These are phyloP conservation scores for Groenewaldozyma auringiensis DNA, from an alignment of 1,139 yeast genomes.

Conservation along the genomic window DNA sequence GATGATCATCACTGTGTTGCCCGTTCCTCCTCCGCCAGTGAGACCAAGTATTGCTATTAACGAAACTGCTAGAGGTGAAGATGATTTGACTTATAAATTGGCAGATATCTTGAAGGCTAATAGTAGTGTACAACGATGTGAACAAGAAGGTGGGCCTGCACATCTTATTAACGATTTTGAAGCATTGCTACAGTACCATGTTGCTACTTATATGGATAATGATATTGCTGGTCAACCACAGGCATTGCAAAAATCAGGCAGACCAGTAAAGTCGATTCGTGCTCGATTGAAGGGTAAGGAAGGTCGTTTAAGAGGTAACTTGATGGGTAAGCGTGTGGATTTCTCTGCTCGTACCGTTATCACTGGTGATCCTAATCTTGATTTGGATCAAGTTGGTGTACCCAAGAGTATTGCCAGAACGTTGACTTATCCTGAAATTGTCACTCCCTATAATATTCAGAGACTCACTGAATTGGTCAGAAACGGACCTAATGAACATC, in stretches of 20 bases:
- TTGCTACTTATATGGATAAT: conserved; percentile 99
- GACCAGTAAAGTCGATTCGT: conserved; percentile 96
- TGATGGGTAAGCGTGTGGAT: conserved; percentile 99
- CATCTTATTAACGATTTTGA: conserved; percentile 97
- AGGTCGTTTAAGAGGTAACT: conserved; percentile 95
- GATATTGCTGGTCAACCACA: conserved; percentile 99
- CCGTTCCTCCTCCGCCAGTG: conserved; percentile 99
- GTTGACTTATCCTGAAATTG: conserved; percentile 92
- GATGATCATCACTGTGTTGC: conserved; percentile 93
- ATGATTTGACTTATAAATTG: conserved; percentile 94
- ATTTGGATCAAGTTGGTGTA: conserved; percentile 97
- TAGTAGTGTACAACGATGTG: conserved; percentile 89
- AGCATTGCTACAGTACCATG: conserved; percentile 90
- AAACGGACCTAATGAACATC: conserved; percentile 98
- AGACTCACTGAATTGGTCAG: conserved; percentile 85
- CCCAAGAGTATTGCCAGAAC: conserved; percentile 96
- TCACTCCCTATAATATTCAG: conserved; percentile 94
- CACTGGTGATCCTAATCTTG: conserved; percentile 98
- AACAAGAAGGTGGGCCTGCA: conserved; percentile 98
- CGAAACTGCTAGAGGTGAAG: conserved; percentile 99
- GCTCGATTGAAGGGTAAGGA: conserved; percentile 99
- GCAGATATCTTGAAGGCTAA: conserved; percentile 97
- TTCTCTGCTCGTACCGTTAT: conserved; percentile 98
- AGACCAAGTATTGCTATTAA: conserved; percentile 97
- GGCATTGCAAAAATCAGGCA: conserved; percentile 96